Base-by-base conservation (phyloP, 1,284 basidiomycete genomes). In the Cryptococcus amylolentus region DNA sequence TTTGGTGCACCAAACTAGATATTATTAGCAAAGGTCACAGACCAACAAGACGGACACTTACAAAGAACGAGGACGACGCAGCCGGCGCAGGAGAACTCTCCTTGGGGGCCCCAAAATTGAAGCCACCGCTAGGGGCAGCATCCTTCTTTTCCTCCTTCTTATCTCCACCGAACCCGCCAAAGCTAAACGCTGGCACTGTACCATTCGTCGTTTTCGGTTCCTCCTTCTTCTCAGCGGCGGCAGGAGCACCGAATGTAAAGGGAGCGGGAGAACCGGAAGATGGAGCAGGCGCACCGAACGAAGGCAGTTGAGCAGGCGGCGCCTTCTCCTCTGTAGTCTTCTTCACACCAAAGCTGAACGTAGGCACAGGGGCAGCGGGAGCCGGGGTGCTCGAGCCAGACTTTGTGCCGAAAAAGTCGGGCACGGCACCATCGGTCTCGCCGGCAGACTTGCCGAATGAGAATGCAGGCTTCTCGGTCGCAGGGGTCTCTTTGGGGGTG, bases 381-480 rank as follows among this genome's bases (percentile, higher is more conserved):
- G 65, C 40, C 23, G 67, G 55, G 16, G 58, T 60, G 12, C 66
- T 61, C n/a, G 65, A 43, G 13, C 61, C 43, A 18, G 65, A 54
- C 16, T 49, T 51, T 16, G 62, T 62, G 2, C 65, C 66, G 47
- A 74, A 74, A 54, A 74, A 74, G 56, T 71, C 60, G 1, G 70
- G 72, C 5, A 70, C 51, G 20, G 52, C 62, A 4, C 46, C 57
- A 9, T 57, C 45, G 7, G 58, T 26, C 35, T 57, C 23, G 3
- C 57, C 48, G 10, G 57, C 56, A 7, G 71, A 66, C 58, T 73
- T 69, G 41, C 67, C 69, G 2, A 71, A 58, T 13, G 58, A 61
- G 14, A 58, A 52, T 9, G 54, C 40, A 23, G 58, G 35, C 52
- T 69, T 72, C 49, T 61, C 61, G 5, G 50, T 56, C 1, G 62